Conservation (phyloP, 257 asterid species). For the Thymus mandschuricus region DNA sequence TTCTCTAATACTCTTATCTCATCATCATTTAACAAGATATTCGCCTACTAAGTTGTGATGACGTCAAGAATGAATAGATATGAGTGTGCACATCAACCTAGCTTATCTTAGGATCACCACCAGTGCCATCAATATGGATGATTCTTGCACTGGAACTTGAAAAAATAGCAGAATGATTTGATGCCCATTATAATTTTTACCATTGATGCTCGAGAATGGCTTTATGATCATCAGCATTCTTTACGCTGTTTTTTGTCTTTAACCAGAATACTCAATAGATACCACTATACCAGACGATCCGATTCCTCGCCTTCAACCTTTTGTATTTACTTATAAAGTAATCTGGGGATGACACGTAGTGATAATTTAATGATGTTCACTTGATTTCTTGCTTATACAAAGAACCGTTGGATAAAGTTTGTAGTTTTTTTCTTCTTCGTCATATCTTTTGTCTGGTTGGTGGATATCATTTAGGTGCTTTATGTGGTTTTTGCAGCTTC, state of each 20-base stretch:
- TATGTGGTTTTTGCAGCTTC: neutral
- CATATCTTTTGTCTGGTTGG: neutral
- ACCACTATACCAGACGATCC: neutral
- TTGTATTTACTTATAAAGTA: slow-evolving; percentile 13
- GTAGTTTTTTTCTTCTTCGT: neutral
- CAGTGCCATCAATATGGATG: neutral
- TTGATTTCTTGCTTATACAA: slow-evolving; percentile 6
- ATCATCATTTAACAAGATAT: slow-evolving; percentile 2
- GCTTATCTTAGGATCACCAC: neutral
- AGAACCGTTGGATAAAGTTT: neutral
- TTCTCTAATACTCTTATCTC: slow-evolving; percentile 30
- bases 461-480: neutral
- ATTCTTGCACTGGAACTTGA: neutral
- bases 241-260: neutral
- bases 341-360: slow-evolving; percentile 17
- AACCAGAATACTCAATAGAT: neutral
- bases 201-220: neutral
- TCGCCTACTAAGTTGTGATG: neutral
- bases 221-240: neutral
- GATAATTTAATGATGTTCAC: slow-evolving; percentile 7
- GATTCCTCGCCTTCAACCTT: slow-evolving; percentile 1
- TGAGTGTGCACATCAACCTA: slow-evolving; percentile 5
- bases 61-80: slow-evolving; percentile 1
- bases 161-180: neutral
- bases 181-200: neutral